These are phyloP conservation scores for Exophiala bonariae DNA, from an alignment of 2,329 filamentous ascomycete species.

Conservation along the genomic window DNA sequence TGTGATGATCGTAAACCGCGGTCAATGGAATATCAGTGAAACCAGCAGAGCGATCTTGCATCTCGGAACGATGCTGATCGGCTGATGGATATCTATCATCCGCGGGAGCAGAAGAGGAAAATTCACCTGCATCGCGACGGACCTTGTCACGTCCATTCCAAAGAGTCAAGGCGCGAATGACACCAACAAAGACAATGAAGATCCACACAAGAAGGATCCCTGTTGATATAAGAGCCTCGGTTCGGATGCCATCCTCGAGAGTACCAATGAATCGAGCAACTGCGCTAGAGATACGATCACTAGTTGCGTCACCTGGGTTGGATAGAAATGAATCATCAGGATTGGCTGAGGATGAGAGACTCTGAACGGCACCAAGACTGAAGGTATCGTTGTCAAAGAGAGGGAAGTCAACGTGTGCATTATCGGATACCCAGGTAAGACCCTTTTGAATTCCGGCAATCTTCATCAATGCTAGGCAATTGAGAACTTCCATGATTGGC, in stretches of 20 bases:
- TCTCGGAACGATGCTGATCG: conserved; percentile 18
- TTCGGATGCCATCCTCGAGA: conserved; percentile 67
- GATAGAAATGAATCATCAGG: conserved; percentile 70
- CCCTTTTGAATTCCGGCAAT: conserved; percentile 80
- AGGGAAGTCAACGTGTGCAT: conserved; percentile 82
- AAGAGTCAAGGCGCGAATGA: conserved; percentile 64
- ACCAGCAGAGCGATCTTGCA: conserved; percentile 30
- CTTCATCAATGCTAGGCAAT: conserved; percentile 87
- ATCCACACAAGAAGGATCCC: conserved; percentile 75
- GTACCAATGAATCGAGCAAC: conserved; percentile 68
- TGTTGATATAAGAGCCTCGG: conserved; percentile 77
- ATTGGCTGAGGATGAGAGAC: conserved; percentile 51
- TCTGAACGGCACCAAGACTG: conserved; percentile 69
- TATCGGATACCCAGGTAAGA: conserved; percentile 88
- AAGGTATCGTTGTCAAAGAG: conserved; percentile 77
- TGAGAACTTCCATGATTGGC: conserved; percentile 75
- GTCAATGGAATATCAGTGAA: conserved; percentile 42
- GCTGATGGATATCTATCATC: background rate
- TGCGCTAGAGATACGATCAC: conserved; percentile 78
- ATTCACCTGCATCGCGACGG: conserved; percentile 58
- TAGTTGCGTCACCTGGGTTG: conserved; percentile 70
- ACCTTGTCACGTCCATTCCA: conserved; percentile 61
- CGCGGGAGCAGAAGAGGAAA: conserved; percentile 13
- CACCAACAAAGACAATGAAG: conserved; percentile 71
- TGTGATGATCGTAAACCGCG: conserved; percentile 28